These are phyloP conservation scores for Endoconidiophora laricicola DNA, from an alignment of 2,329 filamentous ascomycete species.

Conservation along the genomic window DNA sequence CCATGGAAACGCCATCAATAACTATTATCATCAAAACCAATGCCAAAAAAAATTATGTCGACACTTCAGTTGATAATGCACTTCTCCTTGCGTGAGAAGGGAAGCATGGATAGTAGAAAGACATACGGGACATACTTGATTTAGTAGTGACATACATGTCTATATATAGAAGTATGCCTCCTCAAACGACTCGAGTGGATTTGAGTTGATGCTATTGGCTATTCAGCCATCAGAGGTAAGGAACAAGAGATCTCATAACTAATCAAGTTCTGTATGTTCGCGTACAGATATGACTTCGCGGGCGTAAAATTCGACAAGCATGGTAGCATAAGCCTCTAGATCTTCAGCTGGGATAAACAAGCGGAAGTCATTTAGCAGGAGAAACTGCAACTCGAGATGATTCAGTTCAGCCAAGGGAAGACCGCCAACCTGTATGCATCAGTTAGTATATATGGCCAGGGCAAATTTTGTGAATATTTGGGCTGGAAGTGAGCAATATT, in stretches of 20 bases:
- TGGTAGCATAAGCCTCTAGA: conserved; percentile 90
- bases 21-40: too few relatives aligned
- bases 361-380: conserved; percentile 89
- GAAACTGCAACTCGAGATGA: conserved; percentile 87
- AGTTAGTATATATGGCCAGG: conserved; percentile 8
- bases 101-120: too few relatives aligned
- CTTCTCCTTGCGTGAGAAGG: too few relatives aligned
- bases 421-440: conserved; percentile 61
- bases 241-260: too few relatives aligned
- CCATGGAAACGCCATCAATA: too few relatives aligned
- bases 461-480: not conserved
- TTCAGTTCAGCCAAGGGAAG: conserved; percentile 85
- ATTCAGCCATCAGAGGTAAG: too few relatives aligned
- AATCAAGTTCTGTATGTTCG: too few relatives aligned
- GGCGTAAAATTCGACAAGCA: conserved; percentile 96
- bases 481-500: not conserved
- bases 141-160: not conserved
- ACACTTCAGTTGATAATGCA: too few relatives aligned
- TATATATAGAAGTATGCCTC: not conserved
- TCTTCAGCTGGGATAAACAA: conserved; percentile 88
- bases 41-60: too few relatives aligned
- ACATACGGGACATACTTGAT: too few relatives aligned
- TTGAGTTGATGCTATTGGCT: too few relatives aligned
- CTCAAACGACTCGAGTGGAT: not conserved
- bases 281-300: conserved; percentile 53